Evolutionary conservation across 495 filamentous ascomycete genomes (phyloP), one percentile per base, ranked within the genome.

Genomic region (Penicillium desertorum): DNA sequence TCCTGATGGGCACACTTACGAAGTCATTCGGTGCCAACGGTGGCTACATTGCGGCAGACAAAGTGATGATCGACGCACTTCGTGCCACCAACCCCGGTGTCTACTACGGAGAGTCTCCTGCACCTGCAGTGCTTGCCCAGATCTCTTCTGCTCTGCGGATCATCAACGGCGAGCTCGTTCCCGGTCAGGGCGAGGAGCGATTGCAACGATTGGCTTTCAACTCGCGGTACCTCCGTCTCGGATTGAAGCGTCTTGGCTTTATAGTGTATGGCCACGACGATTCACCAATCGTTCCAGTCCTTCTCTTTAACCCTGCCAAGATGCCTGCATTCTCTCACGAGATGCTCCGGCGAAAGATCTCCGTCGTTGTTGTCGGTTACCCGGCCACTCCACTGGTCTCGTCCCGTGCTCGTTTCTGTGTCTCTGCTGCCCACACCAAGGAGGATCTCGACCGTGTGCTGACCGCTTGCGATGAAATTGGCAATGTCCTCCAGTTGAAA

Each of bases 11-110:
- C 56, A 98, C 94, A 16, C 76, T 98, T 49, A 98, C 94, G 50
- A 98, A 98, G 74, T 96, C 95, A 0, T 98, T 98, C 62, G 94
- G 94, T 65, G 94, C 94, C 65, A 98, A 98, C 64, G 94, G 94
- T 69, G 94, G 94, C 48, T 98, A 98, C 71, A 81, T 98, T 65
- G 91, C 93, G 6, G 94, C 85, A 11, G 89, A 95, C 58, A 95
- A 93, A 76, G 79, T 81, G 47, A 89, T 98, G 75, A 92, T 98
- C 63, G 90, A 95, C 71, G 92, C 93, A 71, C 86, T 98, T 34
- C 84, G 88, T 43, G 82, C 82, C 54, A 88, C 86, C 50, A 96
- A 98, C 66, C 88, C 94, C 19, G 92, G 87, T 51, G 89, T 88
- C 30, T 79, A 95, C 59, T 94, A 88, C 63, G 92, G 91, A 56